Evolutionary conservation across 164 flowering plant genomes (phyloP).

Genomic region (Piper betle): DNA sequence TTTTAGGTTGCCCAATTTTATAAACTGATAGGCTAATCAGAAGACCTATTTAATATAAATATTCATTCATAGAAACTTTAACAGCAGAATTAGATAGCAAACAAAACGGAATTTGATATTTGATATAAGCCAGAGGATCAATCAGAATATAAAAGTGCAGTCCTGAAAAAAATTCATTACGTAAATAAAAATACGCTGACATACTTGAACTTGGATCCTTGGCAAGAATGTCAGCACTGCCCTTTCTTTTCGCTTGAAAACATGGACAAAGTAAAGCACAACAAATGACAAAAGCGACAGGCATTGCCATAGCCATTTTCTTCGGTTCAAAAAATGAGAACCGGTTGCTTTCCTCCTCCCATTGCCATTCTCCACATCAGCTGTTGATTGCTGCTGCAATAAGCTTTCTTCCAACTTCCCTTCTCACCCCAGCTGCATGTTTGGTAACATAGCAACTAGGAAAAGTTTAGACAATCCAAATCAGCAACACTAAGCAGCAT

Average conservation of each 20-base stretch:
- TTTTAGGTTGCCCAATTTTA: neutral
- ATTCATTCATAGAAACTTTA: no score
- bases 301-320: conserved; percentile 30
- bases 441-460: no score
- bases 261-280: conserved; percentile 58
- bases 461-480: neutral
- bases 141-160: neutral
- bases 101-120: neutral
- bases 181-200: conserved; percentile 6
- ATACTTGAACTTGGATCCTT: conserved; percentile 58
- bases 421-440: conserved; percentile 27
- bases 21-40: neutral
- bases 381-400: conserved; percentile 17
- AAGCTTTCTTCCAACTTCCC: conserved; percentile 32
- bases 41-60: neutral
- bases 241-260: conserved; percentile 39
- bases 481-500: neutral
- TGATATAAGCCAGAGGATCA: neutral
- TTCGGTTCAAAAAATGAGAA: conserved; percentile 12
- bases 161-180: neutral
- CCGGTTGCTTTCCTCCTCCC: conserved; percentile 9
- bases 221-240: conserved; percentile 22
- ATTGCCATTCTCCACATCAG: conserved; percentile 11
- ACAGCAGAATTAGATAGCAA: neutral
- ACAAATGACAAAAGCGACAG: conserved; percentile 42